Evolutionary conservation across 2,329 filamentous ascomycete species (phyloP).

Genomic region (Apiospora marii): DNA sequence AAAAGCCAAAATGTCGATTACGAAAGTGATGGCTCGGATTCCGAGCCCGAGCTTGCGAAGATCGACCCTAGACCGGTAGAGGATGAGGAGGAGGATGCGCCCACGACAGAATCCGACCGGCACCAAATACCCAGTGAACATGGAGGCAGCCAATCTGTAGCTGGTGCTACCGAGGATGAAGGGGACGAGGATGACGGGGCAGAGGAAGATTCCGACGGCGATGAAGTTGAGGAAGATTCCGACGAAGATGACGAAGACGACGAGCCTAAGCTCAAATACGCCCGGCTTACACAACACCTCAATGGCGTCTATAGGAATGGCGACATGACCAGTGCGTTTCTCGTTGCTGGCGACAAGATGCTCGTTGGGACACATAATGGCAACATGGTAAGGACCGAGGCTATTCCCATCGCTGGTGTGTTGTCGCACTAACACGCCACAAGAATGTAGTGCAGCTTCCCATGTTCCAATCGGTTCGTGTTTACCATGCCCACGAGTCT

Average conservation of each 20-base stretch:
- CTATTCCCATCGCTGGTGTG: slow-evolving; percentile 22
- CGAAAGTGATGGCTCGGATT: slow-evolving; percentile 39
- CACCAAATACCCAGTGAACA: slow-evolving; percentile 2
- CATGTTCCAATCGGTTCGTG: slow-evolving; percentile 79
- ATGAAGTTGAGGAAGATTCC: slow-evolving; percentile 69
- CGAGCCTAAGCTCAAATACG: slow-evolving; percentile 93
- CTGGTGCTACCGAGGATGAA: slow-evolving; percentile 26
- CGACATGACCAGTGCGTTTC: slow-evolving; percentile 90
- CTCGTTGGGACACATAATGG: slow-evolving; percentile 95
- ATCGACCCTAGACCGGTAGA: slow-evolving; percentile 27
- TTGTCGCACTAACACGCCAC: slow-evolving; percentile 15
- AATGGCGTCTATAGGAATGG: slow-evolving; percentile 88
- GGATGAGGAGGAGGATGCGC: slow-evolving; percentile 30
- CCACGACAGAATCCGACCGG: neutral
- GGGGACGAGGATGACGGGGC: slow-evolving; percentile 48
- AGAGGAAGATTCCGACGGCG: slow-evolving; percentile 54
- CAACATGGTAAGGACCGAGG: slow-evolving; percentile 75
- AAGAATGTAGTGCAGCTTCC: slow-evolving; percentile 89
- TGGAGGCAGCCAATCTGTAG: slow-evolving; percentile 6
- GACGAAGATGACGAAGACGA: slow-evolving; percentile 88
- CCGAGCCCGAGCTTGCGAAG: slow-evolving; percentile 29
- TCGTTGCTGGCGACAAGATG: slow-evolving; percentile 97
- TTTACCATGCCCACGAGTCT: slow-evolving; percentile 92
- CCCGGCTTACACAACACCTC: slow-evolving; percentile 82
- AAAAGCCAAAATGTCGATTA: slow-evolving; percentile 29